phyloP scores from a whole-genome alignment of 208 protist genomes.

The Crithidia bombi region DNA sequence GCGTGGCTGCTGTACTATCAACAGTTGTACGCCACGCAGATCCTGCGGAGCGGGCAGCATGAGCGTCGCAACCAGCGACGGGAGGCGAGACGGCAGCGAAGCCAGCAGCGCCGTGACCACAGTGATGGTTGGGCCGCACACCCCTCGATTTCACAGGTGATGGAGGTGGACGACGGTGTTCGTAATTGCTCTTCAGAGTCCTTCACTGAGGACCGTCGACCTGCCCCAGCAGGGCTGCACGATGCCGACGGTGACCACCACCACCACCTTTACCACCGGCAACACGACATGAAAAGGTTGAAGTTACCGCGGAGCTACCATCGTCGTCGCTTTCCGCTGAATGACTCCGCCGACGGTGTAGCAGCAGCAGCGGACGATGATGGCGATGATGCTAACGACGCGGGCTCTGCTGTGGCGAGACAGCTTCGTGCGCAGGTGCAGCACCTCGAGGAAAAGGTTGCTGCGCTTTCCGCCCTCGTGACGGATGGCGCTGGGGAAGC shows the following conservation, averaged over 20 bases:
- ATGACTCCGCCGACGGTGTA: no score
- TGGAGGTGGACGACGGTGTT: neutral
- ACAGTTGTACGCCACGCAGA: slow-evolving; percentile 48
- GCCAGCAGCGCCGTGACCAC: neutral
- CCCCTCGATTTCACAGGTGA: no score
- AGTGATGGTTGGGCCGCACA: neutral
- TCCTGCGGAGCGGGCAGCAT: slow-evolving; percentile 14
- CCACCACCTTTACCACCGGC: no score
- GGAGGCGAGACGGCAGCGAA: slow-evolving; percentile 13
- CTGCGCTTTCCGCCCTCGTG: slow-evolving; percentile 3
- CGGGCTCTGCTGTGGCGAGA: neutral
- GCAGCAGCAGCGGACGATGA: neutral
- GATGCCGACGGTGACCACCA: no score
- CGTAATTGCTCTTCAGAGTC: neutral
- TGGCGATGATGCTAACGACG: neutral
- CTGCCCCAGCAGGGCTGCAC: no score
- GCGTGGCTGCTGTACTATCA: slow-evolving; percentile 76
- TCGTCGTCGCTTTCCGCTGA: no score
- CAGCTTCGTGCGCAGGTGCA: slow-evolving; percentile 26
- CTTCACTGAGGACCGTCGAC: no score
- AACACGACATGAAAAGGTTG: no score
- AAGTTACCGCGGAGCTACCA: no score
- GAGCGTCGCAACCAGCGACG: slow-evolving; percentile 2
- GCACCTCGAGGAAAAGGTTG: slow-evolving; percentile 17
- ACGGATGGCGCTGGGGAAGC: neutral